Evolutionary conservation across 176 grass and related monocot genomes (phyloP), one percentile per base, ranked within the genome.

Genomic region (Puccinellia tenuiflora): DNA sequence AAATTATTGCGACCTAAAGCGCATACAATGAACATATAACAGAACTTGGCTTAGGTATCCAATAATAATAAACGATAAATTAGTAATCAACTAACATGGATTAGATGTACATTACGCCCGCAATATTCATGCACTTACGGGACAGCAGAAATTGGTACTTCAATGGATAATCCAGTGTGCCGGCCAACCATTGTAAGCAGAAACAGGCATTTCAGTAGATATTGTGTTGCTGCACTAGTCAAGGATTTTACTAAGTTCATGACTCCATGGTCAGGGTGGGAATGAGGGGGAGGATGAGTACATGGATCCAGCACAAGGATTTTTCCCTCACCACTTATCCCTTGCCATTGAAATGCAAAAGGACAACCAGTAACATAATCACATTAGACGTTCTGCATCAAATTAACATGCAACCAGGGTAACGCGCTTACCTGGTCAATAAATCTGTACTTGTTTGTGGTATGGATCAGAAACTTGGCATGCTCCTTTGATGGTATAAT

Each of bases 361-460:
- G 4, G 14, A 63, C 48, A 84, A 34, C n/a, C 33, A 34, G 9
- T 7, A 5, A 3, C 9, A 75, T 34, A 38, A 75, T 52, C n/a
- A 70, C 17, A 61, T 81, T 20, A 1, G 0, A 67, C 18, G 30
- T 51, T 48, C 45, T 72, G 10, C 37, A 30, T 38, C 56, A 78
- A 89, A 79, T 21, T 75, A 68, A n/a, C 29, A 85, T 24, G 20
- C 3, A 52, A 79, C 20, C 9, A 13, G 29, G 67, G 64, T 59
- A 64, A 88, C 18, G 13, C 69, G 25, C 90, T 87, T 91, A 45
- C 96, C 96, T 99, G 93, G 75, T 99, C 96, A 73, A 93, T 92
- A 81, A 94, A 96, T 67, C 96, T 94, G 76, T 99, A 99, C 53
- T 99, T 99, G 57, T 99, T 99, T 86, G 96, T 96, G n/a, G 93